Percentiles rank a stretch among this genome's conserved stretches.
phyloP scores from a whole-genome alignment of 2,329 filamentous ascomycete genomes.

The Stemphylium lycopersici region DNA sequence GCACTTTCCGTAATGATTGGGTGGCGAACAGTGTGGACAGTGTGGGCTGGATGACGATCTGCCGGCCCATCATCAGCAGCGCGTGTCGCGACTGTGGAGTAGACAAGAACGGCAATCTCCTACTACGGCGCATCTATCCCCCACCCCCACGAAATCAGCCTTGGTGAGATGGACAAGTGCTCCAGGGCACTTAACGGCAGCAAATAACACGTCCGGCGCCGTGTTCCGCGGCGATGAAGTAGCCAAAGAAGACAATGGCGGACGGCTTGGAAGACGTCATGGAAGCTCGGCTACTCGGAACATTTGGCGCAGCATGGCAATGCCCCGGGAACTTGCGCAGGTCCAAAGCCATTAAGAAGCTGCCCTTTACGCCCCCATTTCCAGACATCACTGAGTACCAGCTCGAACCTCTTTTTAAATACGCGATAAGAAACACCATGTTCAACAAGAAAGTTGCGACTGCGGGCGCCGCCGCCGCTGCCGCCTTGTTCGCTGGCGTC shows the following conservation, averaged over 20 bases:
- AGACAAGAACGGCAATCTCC: background rate
- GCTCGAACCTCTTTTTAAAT: too few species aligned
- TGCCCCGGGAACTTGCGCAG: background rate
- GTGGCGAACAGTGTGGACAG: background rate
- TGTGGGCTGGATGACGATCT: background rate
- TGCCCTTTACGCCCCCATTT: background rate
- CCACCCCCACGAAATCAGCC: background rate
- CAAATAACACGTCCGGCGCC: background rate
- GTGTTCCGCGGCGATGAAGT: background rate
- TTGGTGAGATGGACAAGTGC: background rate
- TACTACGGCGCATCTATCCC: background rate
- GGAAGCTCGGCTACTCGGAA: background rate
- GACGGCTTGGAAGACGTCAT: background rate
- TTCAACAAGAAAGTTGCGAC: slow-evolving; percentile 19
- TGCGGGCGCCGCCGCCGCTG: slow-evolving; percentile 15
- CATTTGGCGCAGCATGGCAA: background rate
- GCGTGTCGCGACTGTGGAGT: background rate
- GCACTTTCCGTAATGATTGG: too few species aligned
- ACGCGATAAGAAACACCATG: slow-evolving; percentile 12
- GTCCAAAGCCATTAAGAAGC: background rate
- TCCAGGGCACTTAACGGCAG: background rate
- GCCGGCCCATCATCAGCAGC: slow-evolving; percentile 1
- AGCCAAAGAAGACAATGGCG: background rate
- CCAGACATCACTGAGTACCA: too few species aligned
- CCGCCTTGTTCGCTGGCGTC: slow-evolving; percentile 20